Conservation (phyloP, 2,329 filamentous ascomycete species). For the Penicillium sp. region DNA sequence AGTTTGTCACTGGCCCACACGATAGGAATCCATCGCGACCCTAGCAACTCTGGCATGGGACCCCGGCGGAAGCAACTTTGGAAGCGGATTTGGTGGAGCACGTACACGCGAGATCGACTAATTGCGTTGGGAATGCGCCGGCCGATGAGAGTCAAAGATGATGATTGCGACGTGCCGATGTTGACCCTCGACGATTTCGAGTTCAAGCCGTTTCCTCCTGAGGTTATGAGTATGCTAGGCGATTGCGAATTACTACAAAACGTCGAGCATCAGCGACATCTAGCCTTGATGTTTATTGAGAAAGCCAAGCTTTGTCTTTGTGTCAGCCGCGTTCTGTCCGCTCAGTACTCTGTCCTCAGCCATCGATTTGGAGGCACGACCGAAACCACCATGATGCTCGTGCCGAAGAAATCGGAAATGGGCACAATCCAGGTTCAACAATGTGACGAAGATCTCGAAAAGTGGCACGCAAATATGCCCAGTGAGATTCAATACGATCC, state of each 20-base stretch:
- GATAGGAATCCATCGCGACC: conserved; percentile 86
- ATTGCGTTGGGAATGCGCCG: conserved; percentile 92
- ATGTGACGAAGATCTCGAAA: conserved; percentile 74
- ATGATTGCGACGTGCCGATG: conserved; percentile 93
- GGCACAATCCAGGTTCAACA: conserved; percentile 73
- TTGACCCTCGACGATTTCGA: conserved; percentile 81
- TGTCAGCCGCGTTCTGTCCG: conserved; percentile 82
- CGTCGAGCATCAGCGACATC: conserved; percentile 66
- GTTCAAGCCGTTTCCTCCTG: conserved; percentile 62
- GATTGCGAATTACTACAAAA: conserved; percentile 71
- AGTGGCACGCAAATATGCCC: conserved; percentile 72
- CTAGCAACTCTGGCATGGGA: conserved; percentile 71
- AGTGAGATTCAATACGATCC: conserved; percentile 65
- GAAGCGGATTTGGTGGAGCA: conserved; percentile 98
- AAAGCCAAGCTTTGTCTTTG: conserved; percentile 86
- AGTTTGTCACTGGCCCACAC: conserved; percentile 90
- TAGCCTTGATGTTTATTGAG: conserved; percentile 85
- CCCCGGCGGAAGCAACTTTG: conserved; percentile 72
- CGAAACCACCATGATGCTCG: conserved; percentile 80
- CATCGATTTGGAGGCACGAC: conserved; percentile 70
- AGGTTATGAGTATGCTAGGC: conserved; percentile 63
- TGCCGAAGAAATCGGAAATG: conserved; percentile 82
- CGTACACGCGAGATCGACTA: conserved; percentile 89
- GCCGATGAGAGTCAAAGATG: conserved; percentile 85
- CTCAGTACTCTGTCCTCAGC: conserved; percentile 88